Conservation (phyloP, 331 rosid genomes). For the Spiraea crenata region DNA sequence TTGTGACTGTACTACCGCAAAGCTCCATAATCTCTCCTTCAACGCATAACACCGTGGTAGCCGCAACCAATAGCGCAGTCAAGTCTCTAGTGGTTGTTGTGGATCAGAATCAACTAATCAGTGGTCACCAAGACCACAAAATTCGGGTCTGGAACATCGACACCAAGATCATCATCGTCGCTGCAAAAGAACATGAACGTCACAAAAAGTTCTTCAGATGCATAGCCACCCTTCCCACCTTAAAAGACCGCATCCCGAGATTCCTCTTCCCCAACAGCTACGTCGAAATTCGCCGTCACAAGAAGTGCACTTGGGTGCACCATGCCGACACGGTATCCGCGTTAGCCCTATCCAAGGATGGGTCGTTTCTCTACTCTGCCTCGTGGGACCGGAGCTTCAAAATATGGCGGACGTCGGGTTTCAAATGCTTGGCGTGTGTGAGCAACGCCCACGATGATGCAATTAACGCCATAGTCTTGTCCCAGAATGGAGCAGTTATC, state of each 20-base stretch:
- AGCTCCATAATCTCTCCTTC: neutral
- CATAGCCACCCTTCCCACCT: constrained; percentile 73
- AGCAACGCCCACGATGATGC: constrained; percentile 82
- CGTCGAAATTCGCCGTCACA: constrained; percentile 69
- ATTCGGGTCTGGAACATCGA: constrained; percentile 72
- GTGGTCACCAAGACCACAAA: constrained; percentile 85
- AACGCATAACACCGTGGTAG: constrained; percentile 11
- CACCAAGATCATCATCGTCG: neutral
- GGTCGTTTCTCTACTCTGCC: constrained; percentile 65
- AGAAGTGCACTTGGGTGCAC: constrained; percentile 79
- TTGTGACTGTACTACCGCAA: too few relatives aligned
- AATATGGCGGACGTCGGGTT: constrained; percentile 68
- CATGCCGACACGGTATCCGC: constrained; percentile 83
- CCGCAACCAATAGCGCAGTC: constrained; percentile 51
- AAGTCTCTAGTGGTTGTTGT: constrained; percentile 52
- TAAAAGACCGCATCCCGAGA: constrained; percentile 47
- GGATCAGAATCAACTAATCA: constrained; percentile 57
- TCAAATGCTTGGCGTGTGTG: constrained; percentile 72
- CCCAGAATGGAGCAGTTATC: constrained; percentile 44
- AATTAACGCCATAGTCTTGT: constrained; percentile 58
- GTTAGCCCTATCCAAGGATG: constrained; percentile 61
- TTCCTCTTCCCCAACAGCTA: constrained; percentile 58
- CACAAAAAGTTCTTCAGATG: constrained; percentile 36
- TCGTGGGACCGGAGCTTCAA: constrained; percentile 91
- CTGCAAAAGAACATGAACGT: neutral